Conservation (phyloP, 805 yeast genomes). For the Candida hungchunana region DNA sequence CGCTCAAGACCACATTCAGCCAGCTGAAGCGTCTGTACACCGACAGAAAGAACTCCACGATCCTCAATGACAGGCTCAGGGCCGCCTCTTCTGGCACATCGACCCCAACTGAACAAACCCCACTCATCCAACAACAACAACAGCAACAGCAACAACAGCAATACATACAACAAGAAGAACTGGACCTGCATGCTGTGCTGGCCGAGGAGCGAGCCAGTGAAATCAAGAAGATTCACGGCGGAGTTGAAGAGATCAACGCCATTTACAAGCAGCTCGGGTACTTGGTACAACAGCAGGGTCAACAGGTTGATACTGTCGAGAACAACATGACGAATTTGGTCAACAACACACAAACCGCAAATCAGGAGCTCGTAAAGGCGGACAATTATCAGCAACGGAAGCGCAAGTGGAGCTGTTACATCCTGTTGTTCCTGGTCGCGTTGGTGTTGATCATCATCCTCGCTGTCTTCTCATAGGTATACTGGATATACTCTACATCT, state of each 20-base stretch:
- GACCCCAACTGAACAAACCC: conserved; percentile 19
- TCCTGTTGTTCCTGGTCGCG: conserved; percentile 54
- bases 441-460: conserved; percentile 55
- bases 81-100: conserved; percentile 20
- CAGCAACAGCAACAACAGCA: conserved; percentile 36
- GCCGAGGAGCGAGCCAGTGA: conserved; percentile 74
- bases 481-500: neutral
- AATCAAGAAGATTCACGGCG: conserved; percentile 66
- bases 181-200: conserved; percentile 59
- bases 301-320: conserved; percentile 78
- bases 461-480: conserved; percentile 33
- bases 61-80: conserved; percentile 29
- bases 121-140: conserved; percentile 23
- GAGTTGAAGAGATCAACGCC: conserved; percentile 79
- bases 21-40: conserved; percentile 41
- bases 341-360: conserved; percentile 64
- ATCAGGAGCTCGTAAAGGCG: conserved; percentile 67
- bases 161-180: conserved; percentile 40
- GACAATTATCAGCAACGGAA: conserved; percentile 66
- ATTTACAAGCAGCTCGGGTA: conserved; percentile 79
- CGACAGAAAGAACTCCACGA: conserved; percentile 42
- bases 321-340: conserved; percentile 66
- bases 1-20: conserved; percentile 43
- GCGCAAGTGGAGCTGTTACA: conserved; percentile 69
- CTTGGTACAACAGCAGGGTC: conserved; percentile 80